Evolutionary conservation across 192 early-diverging fungal species (phyloP).

Genomic region (Allomyces macrogynus): DNA sequence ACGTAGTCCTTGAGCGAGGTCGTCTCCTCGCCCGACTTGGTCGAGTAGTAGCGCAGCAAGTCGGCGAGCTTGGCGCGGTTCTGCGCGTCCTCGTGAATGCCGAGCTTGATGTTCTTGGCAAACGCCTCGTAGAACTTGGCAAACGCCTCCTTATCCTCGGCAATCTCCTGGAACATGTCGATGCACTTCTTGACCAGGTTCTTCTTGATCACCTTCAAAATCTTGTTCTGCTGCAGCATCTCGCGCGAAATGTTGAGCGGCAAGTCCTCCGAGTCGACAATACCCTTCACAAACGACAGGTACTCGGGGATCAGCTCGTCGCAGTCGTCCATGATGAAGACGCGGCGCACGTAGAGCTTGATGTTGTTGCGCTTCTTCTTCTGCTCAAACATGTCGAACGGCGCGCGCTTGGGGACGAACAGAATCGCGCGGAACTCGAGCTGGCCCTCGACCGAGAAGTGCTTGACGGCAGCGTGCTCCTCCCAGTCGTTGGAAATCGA

Average conservation of each 20-base stretch:
- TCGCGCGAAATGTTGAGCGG: constrained; percentile 99
- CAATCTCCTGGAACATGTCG: constrained; percentile 92
- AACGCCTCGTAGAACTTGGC: constrained; percentile 99
- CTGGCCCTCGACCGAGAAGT: constrained; percentile 99
- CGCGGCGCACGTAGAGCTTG: constrained; percentile 98
- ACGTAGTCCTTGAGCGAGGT: constrained; percentile 99
- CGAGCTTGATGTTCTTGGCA: constrained; percentile 98
- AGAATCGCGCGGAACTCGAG: constrained; percentile 98
- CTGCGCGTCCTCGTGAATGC: constrained; percentile 92
- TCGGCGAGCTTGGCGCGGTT: constrained; percentile 96
- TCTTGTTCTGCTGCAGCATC: constrained; percentile 99
- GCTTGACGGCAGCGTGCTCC: constrained; percentile 92
- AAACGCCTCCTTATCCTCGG: constrained; percentile 98
- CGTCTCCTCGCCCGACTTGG: constrained; percentile 94
- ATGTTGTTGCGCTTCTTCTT: constrained; percentile 99
- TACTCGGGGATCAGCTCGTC: constrained; percentile 98
- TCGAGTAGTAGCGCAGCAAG: constrained; percentile 92
- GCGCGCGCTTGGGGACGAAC: constrained; percentile 88
- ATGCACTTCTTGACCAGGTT: constrained; percentile 98
- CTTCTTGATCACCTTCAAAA: constrained; percentile 98
- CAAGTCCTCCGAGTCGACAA: constrained; percentile 99
- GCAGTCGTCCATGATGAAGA: constrained; percentile 99
- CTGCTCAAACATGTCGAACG: constrained; percentile 93
- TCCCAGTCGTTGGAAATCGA: constrained; percentile 97
- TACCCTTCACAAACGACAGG: constrained; percentile 98